A percentile compares a stretch with the other conserved stretches of the same genome.
Conservation (phyloP, 805 yeast species). For the Soucietia sequanensis region DNA sequence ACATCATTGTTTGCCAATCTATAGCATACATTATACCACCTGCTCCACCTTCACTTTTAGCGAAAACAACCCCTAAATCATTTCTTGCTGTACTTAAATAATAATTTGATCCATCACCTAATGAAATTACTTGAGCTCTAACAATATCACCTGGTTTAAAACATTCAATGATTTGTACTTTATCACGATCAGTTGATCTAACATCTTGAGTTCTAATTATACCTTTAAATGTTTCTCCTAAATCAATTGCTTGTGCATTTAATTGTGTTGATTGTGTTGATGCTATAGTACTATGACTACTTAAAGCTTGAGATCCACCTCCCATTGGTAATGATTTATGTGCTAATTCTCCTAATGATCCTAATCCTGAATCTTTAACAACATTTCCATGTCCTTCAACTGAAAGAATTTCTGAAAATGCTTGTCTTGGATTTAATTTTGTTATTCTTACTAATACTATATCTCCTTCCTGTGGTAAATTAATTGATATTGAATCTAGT, state of each 20-base stretch:
- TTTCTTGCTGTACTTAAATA: constrained; percentile 86
- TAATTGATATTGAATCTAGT: constrained; percentile 32
- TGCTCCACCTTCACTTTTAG: constrained; percentile 62
- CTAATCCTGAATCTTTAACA: constrained; percentile 63
- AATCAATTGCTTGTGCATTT: constrained; percentile 52
- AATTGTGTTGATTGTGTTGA: constrained; percentile 38
- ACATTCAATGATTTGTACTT: constrained; percentile 72
- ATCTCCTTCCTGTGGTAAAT: constrained; percentile 82
- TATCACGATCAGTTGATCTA: constrained; percentile 87
- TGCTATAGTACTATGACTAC: constrained; percentile 35
- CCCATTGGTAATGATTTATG: constrained; percentile 43
- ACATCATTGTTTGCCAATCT: constrained; percentile 95
- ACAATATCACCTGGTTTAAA: constrained; percentile 93
- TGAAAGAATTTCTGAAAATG: constrained; percentile 68
- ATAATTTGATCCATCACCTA: constrained; percentile 93
- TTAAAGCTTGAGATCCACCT: constrained; percentile 51
- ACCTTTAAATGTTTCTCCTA: constrained; percentile 89
- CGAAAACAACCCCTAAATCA: constrained; percentile 92
- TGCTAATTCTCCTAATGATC: constrained; percentile 48
- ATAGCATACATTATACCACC: constrained; percentile 83
- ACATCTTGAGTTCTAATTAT: constrained; percentile 84
- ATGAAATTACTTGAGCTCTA: constrained; percentile 74
- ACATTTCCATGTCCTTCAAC: constrained; percentile 63
- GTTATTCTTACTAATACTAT: constrained; percentile 74
- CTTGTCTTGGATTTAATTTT: constrained; percentile 65